These are phyloP conservation scores for Allium sativum DNA, from an alignment of 106 monocot species.

Conservation along the genomic window DNA sequence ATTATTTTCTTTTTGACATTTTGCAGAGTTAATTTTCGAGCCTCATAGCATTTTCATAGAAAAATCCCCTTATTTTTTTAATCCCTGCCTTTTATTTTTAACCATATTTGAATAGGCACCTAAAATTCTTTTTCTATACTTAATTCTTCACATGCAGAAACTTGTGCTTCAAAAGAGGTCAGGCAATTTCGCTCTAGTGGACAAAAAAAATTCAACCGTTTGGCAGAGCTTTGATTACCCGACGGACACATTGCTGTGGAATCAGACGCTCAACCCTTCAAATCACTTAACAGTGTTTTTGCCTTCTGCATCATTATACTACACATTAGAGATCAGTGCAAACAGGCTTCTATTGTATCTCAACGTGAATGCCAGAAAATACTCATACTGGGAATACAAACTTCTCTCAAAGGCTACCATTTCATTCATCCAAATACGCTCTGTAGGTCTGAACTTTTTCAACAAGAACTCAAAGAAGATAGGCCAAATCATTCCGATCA, in stretches of 20 bases:
- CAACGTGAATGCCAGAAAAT: slow-evolving; percentile 17
- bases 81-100: too few species aligned
- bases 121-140: too few species aligned
- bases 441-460: slow-evolving; percentile 29
- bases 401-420: slow-evolving; percentile 12
- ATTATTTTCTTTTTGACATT: too few species aligned
- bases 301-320: slow-evolving; percentile 12
- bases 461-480: slow-evolving; percentile 19
- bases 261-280: slow-evolving; percentile 19
- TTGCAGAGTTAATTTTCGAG: too few species aligned
- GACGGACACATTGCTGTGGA: slow-evolving; percentile 20
- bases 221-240: slow-evolving; percentile 61
- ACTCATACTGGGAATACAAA: slow-evolving; percentile 41
- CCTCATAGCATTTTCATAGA: too few species aligned
- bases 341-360: slow-evolving; percentile 19
- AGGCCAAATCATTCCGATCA: slow-evolving; percentile 12
- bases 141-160: not conserved
- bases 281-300: slow-evolving; percentile 6
- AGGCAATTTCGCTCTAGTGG: slow-evolving; percentile 34
- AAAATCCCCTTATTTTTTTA: too few species aligned
- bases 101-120: too few species aligned
- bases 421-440: slow-evolving; percentile 13
- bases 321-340: slow-evolving; percentile 29
- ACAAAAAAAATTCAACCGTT: slow-evolving; percentile 12
- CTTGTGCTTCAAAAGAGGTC: slow-evolving; percentile 19